Evolutionary conservation across 2,329 filamentous ascomycete genomes (phyloP).

Genomic region (Emmonsiellopsis sp.): DNA sequence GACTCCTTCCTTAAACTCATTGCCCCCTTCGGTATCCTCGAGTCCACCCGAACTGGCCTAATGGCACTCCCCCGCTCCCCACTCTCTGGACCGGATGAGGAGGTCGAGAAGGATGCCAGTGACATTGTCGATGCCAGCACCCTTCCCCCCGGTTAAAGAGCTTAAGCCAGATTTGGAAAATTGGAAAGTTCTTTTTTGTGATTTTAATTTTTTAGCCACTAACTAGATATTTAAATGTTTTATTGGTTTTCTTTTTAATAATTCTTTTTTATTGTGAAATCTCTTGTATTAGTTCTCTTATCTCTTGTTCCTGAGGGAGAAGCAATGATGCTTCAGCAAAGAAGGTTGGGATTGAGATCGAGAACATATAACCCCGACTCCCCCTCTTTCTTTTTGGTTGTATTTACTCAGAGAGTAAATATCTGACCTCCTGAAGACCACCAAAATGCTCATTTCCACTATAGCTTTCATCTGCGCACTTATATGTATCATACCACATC

Average conservation of each 20-base stretch:
- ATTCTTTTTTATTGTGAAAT: neutral
- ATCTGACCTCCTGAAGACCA: too few relatives aligned
- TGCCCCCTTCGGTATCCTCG: slow-evolving; percentile 86
- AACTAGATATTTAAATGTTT: neutral
- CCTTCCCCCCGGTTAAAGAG: slow-evolving; percentile 73
- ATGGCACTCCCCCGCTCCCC: slow-evolving; percentile 96
- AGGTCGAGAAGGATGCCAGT: slow-evolving; percentile 76
- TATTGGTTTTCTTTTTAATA: neutral
- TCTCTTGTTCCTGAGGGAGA: neutral
- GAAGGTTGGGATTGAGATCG: neutral
- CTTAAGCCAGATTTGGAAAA: neutral
- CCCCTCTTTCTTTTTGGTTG: too few relatives aligned
- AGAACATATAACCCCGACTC: neutral
- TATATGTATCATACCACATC: too few relatives aligned
- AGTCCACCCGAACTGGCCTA: slow-evolving; percentile 88
- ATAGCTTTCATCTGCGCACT: too few relatives aligned
- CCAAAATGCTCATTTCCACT: too few relatives aligned
- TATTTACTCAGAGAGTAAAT: too few relatives aligned
- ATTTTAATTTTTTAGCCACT: neutral
- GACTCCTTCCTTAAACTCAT: slow-evolving; percentile 97
- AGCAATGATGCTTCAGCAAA: neutral
- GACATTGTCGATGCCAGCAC: slow-evolving; percentile 92
- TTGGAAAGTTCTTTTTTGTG: slow-evolving; percentile 4
- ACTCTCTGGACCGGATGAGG: slow-evolving; percentile 64
- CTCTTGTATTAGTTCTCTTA: neutral